phyloP scores from a whole-genome alignment of 805 yeast species.

The Ogataea ramenticola region DNA sequence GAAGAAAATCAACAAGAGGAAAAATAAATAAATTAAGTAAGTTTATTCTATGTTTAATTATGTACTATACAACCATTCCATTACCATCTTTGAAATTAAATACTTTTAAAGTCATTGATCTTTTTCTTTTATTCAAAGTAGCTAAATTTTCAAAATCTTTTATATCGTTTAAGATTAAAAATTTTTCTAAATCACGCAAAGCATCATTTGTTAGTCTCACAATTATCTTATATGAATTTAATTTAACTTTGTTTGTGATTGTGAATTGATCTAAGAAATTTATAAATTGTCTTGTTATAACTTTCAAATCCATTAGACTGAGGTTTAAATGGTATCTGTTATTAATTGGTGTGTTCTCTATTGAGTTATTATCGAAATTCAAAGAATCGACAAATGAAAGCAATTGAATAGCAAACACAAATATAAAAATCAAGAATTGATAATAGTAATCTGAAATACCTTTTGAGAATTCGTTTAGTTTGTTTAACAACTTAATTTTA shows the following conservation, averaged over 20 bases:
- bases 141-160: neutral
- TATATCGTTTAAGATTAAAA: slow-evolving; percentile 4
- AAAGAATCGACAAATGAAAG: slow-evolving; percentile 3
- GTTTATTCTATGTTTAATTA: too few relatives aligned
- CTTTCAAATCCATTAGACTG: neutral
- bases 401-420: slow-evolving; percentile 5
- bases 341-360: too few relatives aligned
- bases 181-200: slow-evolving; percentile 5
- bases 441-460: neutral
- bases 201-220: slow-evolving; percentile 1
- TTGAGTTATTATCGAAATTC: neutral
- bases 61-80: slow-evolving; percentile 1
- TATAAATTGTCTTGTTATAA: neutral
- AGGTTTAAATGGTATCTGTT: too few relatives aligned
- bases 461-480: neutral
- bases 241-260: neutral
- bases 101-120: neutral
- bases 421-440: slow-evolving; percentile 1
- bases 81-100: slow-evolving; percentile 1
- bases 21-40: neutral
- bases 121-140: neutral
- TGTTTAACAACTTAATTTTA: neutral
- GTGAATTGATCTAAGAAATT: neutral
- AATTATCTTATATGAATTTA: neutral
- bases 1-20: slow-evolving; percentile 9